Conservation (phyloP, 331 rosid species). For the Quercus tomentella region DNA sequence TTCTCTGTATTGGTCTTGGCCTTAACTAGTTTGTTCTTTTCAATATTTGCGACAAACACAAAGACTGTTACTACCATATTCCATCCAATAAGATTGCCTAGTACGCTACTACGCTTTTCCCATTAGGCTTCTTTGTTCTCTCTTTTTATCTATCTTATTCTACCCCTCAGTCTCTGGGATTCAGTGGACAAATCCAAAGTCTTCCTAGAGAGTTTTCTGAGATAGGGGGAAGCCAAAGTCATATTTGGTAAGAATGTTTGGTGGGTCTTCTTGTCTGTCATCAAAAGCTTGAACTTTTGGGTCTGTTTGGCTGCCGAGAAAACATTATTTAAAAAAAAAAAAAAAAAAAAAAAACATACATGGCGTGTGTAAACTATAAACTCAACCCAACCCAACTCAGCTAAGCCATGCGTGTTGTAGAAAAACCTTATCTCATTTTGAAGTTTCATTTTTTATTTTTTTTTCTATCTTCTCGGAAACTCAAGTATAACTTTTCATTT, state of each 20-base stretch:
- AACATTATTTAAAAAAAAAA: background rate
- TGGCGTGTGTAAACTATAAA: background rate
- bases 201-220: background rate
- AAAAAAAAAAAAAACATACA: background rate
- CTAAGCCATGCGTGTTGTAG: background rate
- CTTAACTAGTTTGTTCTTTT: background rate
- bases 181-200: background rate
- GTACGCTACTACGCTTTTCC: background rate
- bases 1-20: background rate
- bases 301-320: constrained; percentile 14
- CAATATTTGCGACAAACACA: background rate
- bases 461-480: background rate
- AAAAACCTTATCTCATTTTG: background rate
- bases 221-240: background rate
- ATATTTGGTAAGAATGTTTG: constrained; percentile 16
- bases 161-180: background rate
- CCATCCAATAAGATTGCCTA: background rate
- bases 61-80: background rate
- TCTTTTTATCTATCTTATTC: background rate
- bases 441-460: background rate
- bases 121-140: background rate
- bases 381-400: background rate
- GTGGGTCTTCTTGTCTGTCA: background rate
- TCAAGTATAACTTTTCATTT: background rate
- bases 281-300: background rate